Evolutionary conservation across 2,329 filamentous ascomycete genomes (phyloP).

Genomic region (Passalora sequoiae): DNA sequence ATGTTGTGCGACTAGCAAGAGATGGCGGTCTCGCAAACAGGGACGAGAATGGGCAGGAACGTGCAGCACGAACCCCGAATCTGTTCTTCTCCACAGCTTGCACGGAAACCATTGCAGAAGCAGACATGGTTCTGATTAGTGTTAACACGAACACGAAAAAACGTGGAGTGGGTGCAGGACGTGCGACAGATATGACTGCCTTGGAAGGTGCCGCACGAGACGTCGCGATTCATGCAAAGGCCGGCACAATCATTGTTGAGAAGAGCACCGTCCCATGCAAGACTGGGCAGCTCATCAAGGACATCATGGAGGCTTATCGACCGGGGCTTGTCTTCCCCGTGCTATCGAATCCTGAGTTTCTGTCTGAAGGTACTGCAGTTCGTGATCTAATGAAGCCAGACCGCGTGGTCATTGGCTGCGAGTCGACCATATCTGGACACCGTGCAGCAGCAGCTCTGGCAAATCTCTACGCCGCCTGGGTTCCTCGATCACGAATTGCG

Average conservation of each 20-base stretch:
- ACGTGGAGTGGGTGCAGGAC: constrained; percentile 62
- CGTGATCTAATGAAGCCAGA: constrained; percentile 65
- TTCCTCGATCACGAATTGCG: constrained; percentile 60
- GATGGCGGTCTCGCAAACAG: constrained; percentile 31
- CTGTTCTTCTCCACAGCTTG: constrained; percentile 68
- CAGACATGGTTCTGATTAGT: constrained; percentile 68
- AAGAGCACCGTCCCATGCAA: constrained; percentile 75
- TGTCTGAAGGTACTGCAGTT: constrained; percentile 70
- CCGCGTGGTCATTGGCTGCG: constrained; percentile 69
- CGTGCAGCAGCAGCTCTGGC: constrained; percentile 60
- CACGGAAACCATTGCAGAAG: constrained; percentile 55
- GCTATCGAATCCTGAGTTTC: constrained; percentile 74
- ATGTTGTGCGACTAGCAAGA: constrained; percentile 61
- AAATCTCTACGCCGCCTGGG: constrained; percentile 65
- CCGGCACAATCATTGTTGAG: constrained; percentile 68
- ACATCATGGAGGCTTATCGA: constrained; percentile 54
- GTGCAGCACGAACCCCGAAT: constrained; percentile 55
- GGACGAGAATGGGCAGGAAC: neutral
- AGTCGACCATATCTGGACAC: constrained; percentile 55
- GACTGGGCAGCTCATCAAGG: constrained; percentile 63
- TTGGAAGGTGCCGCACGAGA: constrained; percentile 64
- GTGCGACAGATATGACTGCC: constrained; percentile 65
- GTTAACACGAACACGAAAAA: constrained; percentile 76
- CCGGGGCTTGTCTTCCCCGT: constrained; percentile 68
- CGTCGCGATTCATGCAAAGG: constrained; percentile 60